A percentile compares a stretch with the other conserved stretches of the same genome.
Evolutionary conservation across 345 rosid species (phyloP).

Genomic region (Murraya paniculata): DNA sequence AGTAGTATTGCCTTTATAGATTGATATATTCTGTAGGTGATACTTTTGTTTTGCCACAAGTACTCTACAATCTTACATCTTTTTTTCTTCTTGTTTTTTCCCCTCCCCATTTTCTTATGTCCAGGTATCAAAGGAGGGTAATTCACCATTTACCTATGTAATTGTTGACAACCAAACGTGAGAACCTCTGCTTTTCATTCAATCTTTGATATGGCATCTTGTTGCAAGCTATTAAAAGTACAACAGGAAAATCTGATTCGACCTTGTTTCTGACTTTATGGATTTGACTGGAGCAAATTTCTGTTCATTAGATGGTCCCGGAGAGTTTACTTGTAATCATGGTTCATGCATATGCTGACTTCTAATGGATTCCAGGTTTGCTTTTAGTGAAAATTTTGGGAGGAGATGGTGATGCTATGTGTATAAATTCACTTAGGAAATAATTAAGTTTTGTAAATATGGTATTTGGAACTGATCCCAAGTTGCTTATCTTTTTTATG

Average conservation of each 20-base stretch:
- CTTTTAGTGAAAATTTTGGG: neutral
- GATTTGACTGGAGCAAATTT: neutral
- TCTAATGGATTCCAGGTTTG: neutral
- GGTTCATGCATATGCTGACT: neutral
- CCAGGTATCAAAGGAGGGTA: conserved; percentile 78
- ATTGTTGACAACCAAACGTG: conserved; percentile 80
- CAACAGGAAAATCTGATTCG: neutral
- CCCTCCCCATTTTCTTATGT: neutral
- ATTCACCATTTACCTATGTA: conserved; percentile 79
- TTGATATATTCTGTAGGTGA: neutral
- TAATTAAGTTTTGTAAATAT: neutral
- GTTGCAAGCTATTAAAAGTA: neutral
- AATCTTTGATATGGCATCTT: neutral
- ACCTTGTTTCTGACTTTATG: neutral
- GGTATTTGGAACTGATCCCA: neutral
- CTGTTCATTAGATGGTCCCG: neutral
- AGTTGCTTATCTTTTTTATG: neutral
- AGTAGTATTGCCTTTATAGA: neutral
- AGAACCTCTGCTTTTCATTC: conserved; percentile 26
- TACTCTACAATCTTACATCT: neutral
- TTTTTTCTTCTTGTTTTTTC: neutral
- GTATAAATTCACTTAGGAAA: neutral
- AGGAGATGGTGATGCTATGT: neutral
- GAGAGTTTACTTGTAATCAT: neutral
- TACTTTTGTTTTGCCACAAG: neutral